Base-by-base conservation (phyloP, 352 stramenopile species). In the Phytophthora melonis region DNA sequence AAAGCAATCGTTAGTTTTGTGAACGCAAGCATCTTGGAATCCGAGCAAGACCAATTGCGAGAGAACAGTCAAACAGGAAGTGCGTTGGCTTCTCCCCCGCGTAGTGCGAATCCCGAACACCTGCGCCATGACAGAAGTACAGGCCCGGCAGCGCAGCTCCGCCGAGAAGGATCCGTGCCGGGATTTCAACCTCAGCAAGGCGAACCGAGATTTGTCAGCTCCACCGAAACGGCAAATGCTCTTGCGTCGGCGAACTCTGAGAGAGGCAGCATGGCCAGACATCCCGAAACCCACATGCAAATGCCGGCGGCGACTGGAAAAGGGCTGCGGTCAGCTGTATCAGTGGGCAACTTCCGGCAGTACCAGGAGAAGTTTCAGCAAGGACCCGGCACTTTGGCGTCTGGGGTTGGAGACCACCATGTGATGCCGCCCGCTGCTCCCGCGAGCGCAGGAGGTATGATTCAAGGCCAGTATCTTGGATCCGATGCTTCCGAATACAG, bases 341-440 rank as follows among this genome's bases (percentile, higher is more conserved):
- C 89, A 3, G 83, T 96, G 14, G 89, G 86, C 1, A 94, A 96
- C 49, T 93, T 94, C n/a, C 80, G 82, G 9, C 77, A 81, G 59
- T 91, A 90, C 57, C 78, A 89, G 68, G 78, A 91, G 4, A 85
- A 92, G 3, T 78, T 84, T 30, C 72, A 80, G 8, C 72, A 70
- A 58, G 65, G 66, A 5, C 25, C 54, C 53, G 49, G 23, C 21
- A 67, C 23, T 16, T 21, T 58, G 19, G 13, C 52, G 36, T 21
- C 52, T 27, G 56, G 32, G 4, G 9, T 32, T 58, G 64, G 52
- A n/a, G 55, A 70, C 18, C 47, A n/a, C 10, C 74, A 72, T 19
- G 32, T 47, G 9, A 49, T 68, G 25, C 43, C 64, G 57, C 18
- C 45, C 13, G 25, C 13, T 62, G 25, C 59, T 45, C 60, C 64